phyloP scores from a whole-genome alignment of 305 asterid genomes.

The Lippia alba region DNA sequence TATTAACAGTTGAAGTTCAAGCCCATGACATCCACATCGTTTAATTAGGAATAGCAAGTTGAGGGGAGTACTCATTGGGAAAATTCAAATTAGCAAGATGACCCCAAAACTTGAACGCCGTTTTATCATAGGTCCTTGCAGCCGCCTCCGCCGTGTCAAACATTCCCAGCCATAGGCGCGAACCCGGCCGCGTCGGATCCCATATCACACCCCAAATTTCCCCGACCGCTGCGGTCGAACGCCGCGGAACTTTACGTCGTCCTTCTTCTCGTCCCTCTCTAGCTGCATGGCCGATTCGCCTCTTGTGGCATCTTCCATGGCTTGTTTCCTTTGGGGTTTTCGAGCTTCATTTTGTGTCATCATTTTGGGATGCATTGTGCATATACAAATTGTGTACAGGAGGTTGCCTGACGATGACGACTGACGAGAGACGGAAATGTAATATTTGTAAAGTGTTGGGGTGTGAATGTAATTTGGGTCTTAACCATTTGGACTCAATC shows the following conservation, averaged over 20 bases:
- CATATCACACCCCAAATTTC: slow-evolving; percentile 81
- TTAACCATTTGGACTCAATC: too few species aligned
- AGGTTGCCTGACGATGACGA: background rate
- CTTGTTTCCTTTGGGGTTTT: background rate
- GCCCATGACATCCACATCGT: background rate
- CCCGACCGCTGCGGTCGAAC: slow-evolving; percentile 82
- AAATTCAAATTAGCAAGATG: slow-evolving; percentile 80
- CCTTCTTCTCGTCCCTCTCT: slow-evolving; percentile 51
- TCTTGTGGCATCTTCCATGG: slow-evolving; percentile 59
- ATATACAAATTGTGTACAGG: slow-evolving; percentile 31
- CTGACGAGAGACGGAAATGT: background rate
- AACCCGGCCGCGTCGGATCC: slow-evolving; percentile 66
- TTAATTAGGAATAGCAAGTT: slow-evolving; percentile 53
- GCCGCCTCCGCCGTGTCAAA: slow-evolving; percentile 84
- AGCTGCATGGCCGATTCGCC: slow-evolving; percentile 53
- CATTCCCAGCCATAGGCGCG: slow-evolving; percentile 77
- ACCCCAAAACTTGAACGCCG: slow-evolving; percentile 70
- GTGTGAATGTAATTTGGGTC: background rate
- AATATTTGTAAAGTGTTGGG: slow-evolving; percentile 1
- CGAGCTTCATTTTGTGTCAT: background rate
- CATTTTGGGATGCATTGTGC: background rate
- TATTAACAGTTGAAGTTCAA: too few species aligned
- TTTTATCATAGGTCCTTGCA: slow-evolving; percentile 74
- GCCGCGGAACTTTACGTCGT: slow-evolving; percentile 62
- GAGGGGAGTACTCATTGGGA: slow-evolving; percentile 69